A percentile compares a stretch with the other conserved stretches of the same genome.
phyloP scores from a whole-genome alignment of 176 grass and related monocot species.

The Ananas comosus region DNA sequence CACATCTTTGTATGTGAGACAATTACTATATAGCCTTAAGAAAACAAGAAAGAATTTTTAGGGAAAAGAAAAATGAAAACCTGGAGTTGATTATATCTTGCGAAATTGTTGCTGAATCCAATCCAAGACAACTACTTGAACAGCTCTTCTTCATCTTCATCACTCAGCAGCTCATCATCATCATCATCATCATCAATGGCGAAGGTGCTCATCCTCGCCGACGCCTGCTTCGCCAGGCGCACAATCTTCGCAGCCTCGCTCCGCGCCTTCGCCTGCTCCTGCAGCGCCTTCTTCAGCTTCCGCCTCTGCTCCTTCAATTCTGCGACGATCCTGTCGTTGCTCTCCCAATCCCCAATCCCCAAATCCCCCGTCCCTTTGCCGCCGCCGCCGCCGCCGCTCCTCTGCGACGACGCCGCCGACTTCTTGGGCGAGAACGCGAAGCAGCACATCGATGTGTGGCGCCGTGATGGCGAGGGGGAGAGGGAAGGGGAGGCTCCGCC shows the following conservation, averaged over 20 bases:
- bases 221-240: slow-evolving; percentile 51
- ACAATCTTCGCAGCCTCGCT: slow-evolving; percentile 79
- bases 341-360: slow-evolving; percentile 42
- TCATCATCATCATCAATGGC: slow-evolving; percentile 55
- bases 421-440: slow-evolving; percentile 69
- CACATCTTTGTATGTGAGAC: no score
- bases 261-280: slow-evolving; percentile 67
- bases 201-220: slow-evolving; percentile 55
- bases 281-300: slow-evolving; percentile 66
- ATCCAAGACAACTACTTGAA: not conserved
- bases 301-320: slow-evolving; percentile 65
- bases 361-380: slow-evolving; percentile 26
- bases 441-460: slow-evolving; percentile 43
- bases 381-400: slow-evolving; percentile 6
- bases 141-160: slow-evolving; percentile 33
- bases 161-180: slow-evolving; percentile 33
- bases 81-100: no score
- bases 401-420: not conserved
- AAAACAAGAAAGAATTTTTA: no score
- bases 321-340: slow-evolving; percentile 29
- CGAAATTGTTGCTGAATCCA: no score
- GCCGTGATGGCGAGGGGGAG: slow-evolving; percentile 16
- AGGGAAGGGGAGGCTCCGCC: not conserved
- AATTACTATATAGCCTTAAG: no score
- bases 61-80: no score